Conservation (phyloP, 306 rosid species). For the Crotalaria pallida region DNA sequence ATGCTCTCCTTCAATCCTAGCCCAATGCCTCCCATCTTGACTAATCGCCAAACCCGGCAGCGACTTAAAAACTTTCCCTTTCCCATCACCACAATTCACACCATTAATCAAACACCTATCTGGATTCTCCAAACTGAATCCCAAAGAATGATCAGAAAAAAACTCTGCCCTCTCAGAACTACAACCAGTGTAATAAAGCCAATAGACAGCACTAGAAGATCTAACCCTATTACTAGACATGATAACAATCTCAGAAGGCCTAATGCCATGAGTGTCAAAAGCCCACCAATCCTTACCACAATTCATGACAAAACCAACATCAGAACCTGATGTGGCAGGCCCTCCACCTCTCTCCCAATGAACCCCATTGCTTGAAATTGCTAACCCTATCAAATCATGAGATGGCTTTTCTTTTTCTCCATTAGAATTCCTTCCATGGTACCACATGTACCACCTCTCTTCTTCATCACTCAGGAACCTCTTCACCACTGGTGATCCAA, state of each 20-base stretch:
- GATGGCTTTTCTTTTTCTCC: slow-evolving; percentile 24
- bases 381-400: slow-evolving; percentile 52
- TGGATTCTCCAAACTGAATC: slow-evolving; percentile 39
- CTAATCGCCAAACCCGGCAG: slow-evolving; percentile 79
- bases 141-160: slow-evolving; percentile 23
- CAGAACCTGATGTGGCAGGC: slow-evolving; percentile 43
- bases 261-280: slow-evolving; percentile 58
- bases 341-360: slow-evolving; percentile 82
- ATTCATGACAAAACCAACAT: slow-evolving; percentile 54
- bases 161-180: slow-evolving; percentile 38
- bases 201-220: slow-evolving; percentile 58
- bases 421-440: slow-evolving; percentile 45
- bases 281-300: slow-evolving; percentile 73
- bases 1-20: slow-evolving; percentile 85
- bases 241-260: slow-evolving; percentile 66
- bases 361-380: slow-evolving; percentile 78
- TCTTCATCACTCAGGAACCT: slow-evolving; percentile 70
- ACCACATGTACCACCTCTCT: slow-evolving; percentile 91
- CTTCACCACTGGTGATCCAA: slow-evolving; percentile 74
- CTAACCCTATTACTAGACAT: slow-evolving; percentile 71
- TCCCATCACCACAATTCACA: not conserved
- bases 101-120: slow-evolving; percentile 19
- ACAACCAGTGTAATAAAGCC: slow-evolving; percentile 69
- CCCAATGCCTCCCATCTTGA: slow-evolving; percentile 87
- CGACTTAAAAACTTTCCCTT: slow-evolving; percentile 41